phyloP scores from a whole-genome alignment of 2,329 filamentous ascomycete species.

The Cladosporium phlei region DNA sequence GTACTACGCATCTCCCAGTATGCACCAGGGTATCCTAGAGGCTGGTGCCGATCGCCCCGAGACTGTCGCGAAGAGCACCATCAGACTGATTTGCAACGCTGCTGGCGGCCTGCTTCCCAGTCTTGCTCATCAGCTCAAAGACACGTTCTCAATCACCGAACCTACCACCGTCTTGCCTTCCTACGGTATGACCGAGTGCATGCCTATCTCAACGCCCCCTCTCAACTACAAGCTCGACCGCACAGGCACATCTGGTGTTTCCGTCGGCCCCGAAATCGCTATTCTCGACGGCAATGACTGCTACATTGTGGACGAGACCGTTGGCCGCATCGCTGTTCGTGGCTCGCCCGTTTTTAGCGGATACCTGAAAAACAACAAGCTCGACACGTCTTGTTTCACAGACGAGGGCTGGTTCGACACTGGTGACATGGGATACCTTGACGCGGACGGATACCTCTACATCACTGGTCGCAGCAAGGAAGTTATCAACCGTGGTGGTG shows the following conservation, averaged over 20 bases:
- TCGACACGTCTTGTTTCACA: slow-evolving; percentile 46
- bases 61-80: slow-evolving; percentile 40
- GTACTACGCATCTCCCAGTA: slow-evolving; percentile 56
- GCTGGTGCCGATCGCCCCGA: slow-evolving; percentile 39
- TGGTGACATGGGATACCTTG: slow-evolving; percentile 51
- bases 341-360: slow-evolving; percentile 50
- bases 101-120: slow-evolving; percentile 51
- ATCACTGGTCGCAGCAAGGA: slow-evolving; percentile 55
- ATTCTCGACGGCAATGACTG: slow-evolving; percentile 44
- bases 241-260: slow-evolving; percentile 50
- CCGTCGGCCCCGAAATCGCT: slow-evolving; percentile 48
- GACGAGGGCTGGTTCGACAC: slow-evolving; percentile 52
- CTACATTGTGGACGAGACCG: slow-evolving; percentile 28
- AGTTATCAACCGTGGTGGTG: slow-evolving; percentile 55
- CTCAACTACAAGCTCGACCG: slow-evolving; percentile 50
- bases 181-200: slow-evolving; percentile 59
- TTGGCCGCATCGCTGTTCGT: slow-evolving; percentile 44
- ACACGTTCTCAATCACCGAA: slow-evolving; percentile 40
- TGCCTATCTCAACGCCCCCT: slow-evolving; percentile 55
- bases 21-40: slow-evolving; percentile 53
- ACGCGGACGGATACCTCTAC: slow-evolving; percentile 49
- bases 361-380: slow-evolving; percentile 43
- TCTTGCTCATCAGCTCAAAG: slow-evolving; percentile 45
- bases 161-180: slow-evolving; percentile 46
- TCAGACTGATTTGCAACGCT: slow-evolving; percentile 53